Percentiles rank a stretch among this genome's conserved stretches.
These are phyloP conservation scores for Pelargonium citronellum DNA, from an alignment of 441 rosid species.

Conservation along the genomic window DNA sequence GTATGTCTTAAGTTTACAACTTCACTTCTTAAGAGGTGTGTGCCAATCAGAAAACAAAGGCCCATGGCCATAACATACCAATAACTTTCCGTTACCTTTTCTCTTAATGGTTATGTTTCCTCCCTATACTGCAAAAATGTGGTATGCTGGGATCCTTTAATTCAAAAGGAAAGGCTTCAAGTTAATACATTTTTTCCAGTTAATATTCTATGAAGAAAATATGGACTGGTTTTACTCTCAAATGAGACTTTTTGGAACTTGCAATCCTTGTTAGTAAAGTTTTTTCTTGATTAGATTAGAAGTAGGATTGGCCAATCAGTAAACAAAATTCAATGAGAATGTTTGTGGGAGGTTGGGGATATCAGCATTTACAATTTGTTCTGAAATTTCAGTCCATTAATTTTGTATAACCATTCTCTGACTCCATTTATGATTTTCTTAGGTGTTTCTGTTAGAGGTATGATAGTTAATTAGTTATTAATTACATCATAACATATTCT, in stretches of 20 bases:
- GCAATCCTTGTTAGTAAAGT: not conserved
- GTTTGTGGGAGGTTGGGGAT: no score
- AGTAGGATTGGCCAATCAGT: no score
- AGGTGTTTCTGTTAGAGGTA: no score
- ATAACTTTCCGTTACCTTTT: no score
- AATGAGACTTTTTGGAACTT: not conserved
- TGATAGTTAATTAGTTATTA: not conserved
- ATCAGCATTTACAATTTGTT: not conserved
- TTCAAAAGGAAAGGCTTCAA: no score
- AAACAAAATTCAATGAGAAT: no score
- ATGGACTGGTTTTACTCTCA: not conserved
- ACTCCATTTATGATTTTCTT: no score
- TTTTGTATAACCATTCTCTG: not conserved
- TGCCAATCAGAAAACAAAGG: no score
- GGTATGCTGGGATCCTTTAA: no score
- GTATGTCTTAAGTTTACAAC: constrained; percentile 41
- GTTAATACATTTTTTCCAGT: not conserved
- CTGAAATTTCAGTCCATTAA: not conserved
- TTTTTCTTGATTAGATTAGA: not conserved
- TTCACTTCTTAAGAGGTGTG: constrained; percentile 1
- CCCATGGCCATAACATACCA: no score
- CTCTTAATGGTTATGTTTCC: no score
- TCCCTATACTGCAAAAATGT: no score
- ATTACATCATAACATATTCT: not conserved
- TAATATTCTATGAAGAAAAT: not conserved